These are phyloP conservation scores for Centaurea solstitialis DNA, from an alignment of 129 eudicot species.

Conservation along the genomic window DNA sequence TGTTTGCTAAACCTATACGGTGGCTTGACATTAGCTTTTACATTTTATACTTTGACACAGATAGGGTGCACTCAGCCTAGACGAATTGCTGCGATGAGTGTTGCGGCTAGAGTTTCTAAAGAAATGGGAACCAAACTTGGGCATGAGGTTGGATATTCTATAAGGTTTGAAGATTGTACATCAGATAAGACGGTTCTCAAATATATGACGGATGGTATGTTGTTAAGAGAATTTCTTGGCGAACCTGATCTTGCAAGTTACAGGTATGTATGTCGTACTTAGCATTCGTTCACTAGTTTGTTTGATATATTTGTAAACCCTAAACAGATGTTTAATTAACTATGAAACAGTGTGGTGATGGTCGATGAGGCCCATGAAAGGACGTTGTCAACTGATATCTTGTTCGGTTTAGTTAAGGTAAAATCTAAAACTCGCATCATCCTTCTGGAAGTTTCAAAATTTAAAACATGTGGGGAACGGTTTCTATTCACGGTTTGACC, in stretches of 20 bases:
- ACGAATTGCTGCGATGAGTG: conserved; percentile 97
- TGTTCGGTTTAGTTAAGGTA: conserved; percentile 92
- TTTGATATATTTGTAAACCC: neutral
- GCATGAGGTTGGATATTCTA: conserved; percentile 73
- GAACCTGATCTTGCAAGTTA: conserved; percentile 49
- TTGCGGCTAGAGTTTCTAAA: conserved; percentile 93
- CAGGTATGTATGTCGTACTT: conserved; percentile 32
- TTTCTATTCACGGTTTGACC: neutral
- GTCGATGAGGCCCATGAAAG: conserved; percentile 98
- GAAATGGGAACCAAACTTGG: conserved; percentile 96
- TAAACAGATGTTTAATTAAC: neutral
- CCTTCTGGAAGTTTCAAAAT: neutral
- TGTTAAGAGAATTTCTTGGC: conserved; percentile 41
- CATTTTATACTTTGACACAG: conserved; percentile 35
- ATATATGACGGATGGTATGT: conserved; percentile 60
- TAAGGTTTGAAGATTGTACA: conserved; percentile 56
- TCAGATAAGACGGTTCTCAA: conserved; percentile 51
- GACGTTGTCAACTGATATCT: conserved; percentile 77
- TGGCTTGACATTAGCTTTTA: neutral
- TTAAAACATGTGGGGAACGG: neutral
- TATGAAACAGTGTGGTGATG: conserved; percentile 64
- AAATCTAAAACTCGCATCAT: conserved; percentile 9
- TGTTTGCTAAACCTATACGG: neutral
- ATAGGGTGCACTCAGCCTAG: conserved; percentile 95
- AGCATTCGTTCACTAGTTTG: neutral